phyloP scores from a whole-genome alignment of 2,329 filamentous ascomycete genomes.

The Pleoardoris graminearum region DNA sequence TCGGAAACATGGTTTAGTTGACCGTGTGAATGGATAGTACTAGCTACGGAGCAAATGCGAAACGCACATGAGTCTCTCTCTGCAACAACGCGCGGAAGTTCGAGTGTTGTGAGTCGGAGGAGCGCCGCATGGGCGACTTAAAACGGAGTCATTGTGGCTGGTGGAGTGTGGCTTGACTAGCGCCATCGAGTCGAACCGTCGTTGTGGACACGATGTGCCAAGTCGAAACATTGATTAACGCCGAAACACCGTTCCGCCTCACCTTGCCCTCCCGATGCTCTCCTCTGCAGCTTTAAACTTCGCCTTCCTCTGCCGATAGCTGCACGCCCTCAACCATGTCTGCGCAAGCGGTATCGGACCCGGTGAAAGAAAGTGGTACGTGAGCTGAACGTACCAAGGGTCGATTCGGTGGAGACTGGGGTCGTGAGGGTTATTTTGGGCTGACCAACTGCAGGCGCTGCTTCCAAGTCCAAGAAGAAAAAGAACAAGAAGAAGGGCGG shows the following conservation, averaged over 20 bases:
- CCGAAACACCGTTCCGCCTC: conserved; percentile 16
- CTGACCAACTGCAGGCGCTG: conserved; percentile 32
- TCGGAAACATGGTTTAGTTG: too few relatives aligned
- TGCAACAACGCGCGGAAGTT: not conserved
- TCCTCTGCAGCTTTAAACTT: conserved; percentile 9
- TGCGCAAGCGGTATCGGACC: conserved; percentile 29
- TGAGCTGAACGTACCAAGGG: conserved; percentile 28
- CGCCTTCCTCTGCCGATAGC: conserved; percentile 9
- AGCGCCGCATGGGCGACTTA: not conserved
- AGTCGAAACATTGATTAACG: conserved; percentile 34
- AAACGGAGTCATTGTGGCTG: not conserved
- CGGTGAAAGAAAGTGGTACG: conserved; percentile 42
- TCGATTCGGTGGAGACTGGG: conserved; percentile 1
- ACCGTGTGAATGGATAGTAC: too few relatives aligned
- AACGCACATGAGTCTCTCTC: too few relatives aligned
- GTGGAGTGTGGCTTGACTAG: conserved; percentile 3
- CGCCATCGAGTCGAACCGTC: conserved; percentile 24
- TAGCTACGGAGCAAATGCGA: too few relatives aligned
- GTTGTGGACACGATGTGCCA: conserved; percentile 44
- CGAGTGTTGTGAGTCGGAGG: not conserved
- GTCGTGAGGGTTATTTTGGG: not conserved
- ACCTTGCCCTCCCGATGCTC: conserved; percentile 6
- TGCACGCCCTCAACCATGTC: conserved; percentile 32
- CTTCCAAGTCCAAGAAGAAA: conserved; percentile 46
- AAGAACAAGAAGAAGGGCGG: conserved; percentile 46